Evolutionary conservation across 345 rosid genomes (phyloP).

Genomic region (Geranium rotundifolium): DNA sequence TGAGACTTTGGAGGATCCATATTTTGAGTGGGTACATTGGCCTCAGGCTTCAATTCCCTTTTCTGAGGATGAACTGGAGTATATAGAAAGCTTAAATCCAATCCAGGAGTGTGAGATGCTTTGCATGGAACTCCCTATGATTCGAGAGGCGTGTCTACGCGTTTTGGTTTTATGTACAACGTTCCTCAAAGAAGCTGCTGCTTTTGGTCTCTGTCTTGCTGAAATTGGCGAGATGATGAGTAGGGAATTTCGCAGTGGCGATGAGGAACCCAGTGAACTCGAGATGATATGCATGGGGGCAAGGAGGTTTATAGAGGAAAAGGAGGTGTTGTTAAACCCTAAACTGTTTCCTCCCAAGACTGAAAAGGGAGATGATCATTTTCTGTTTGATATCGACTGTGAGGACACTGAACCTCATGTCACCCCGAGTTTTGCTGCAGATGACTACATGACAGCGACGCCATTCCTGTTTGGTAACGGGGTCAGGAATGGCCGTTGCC

Average conservation of each 20-base stretch:
- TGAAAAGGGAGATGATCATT: constrained; percentile 50
- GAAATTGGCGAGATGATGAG: constrained; percentile 99
- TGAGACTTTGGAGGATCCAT: constrained; percentile 93
- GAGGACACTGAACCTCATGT: constrained; percentile 42
- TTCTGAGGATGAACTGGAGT: constrained; percentile 86
- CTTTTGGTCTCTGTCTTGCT: constrained; percentile 69
- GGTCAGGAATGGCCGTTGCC: constrained; percentile 32
- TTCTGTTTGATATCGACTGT: constrained; percentile 69
- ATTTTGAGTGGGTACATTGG: constrained; percentile 99
- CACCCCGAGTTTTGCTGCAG: constrained; percentile 30
- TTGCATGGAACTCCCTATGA: constrained; percentile 78
- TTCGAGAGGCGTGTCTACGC: constrained; percentile 82
- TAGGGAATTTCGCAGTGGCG: constrained; percentile 69
- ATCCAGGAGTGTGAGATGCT: constrained; percentile 63
- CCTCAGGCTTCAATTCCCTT: constrained; percentile 97
- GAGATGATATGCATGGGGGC: constrained; percentile 87
- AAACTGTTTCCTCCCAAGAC: constrained; percentile 20
- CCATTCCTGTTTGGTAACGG: constrained; percentile 40
- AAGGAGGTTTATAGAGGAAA: constrained; percentile 53
- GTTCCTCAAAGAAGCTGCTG: constrained; percentile 86
- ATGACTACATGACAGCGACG: constrained; percentile 31
- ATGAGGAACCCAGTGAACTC: constrained; percentile 95
- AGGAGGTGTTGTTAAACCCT: constrained; percentile 53
- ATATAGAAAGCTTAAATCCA: constrained; percentile 60
- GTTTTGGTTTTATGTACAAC: constrained; percentile 70